Conservation (phyloP, 2,329 filamentous ascomycete genomes). For the Fusarium armeniacum region DNA sequence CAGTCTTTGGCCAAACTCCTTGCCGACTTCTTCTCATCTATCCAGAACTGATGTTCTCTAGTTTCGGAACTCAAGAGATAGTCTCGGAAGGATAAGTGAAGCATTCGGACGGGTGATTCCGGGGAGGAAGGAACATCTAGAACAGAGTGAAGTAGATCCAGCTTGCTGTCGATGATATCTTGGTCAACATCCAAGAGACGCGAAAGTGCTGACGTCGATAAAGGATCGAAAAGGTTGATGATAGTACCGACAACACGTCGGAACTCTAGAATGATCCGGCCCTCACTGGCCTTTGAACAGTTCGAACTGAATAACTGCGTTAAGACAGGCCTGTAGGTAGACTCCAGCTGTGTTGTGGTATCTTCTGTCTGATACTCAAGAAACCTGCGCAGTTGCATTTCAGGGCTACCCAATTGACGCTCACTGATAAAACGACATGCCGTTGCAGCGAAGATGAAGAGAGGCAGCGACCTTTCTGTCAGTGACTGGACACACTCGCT, state of each 20-base stretch:
- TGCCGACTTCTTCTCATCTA: conserved; percentile 50
- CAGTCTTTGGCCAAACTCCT: background rate
- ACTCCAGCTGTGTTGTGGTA: fast-evolving
- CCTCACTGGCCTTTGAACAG: background rate
- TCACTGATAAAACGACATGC: conserved; percentile 45
- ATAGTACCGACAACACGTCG: conserved; percentile 46
- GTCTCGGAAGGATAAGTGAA: conserved; percentile 55
- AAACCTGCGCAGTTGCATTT: background rate
- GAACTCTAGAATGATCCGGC: conserved; percentile 28
- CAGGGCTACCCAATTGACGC: conserved; percentile 27
- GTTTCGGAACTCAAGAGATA: conserved; percentile 54
- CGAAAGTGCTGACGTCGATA: conserved; percentile 30
- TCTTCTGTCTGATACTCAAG: background rate
- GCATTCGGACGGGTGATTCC: conserved; percentile 4
- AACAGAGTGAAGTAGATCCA: conserved; percentile 42
- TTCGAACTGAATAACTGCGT: background rate
- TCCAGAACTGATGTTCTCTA: conserved; percentile 53
- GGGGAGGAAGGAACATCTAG: background rate
- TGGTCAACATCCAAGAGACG: background rate
- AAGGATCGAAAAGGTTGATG: conserved; percentile 46
- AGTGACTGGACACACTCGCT: fast-evolving
- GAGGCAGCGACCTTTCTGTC: background rate
- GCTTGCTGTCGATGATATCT: conserved; percentile 28
- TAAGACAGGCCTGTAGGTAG: background rate
- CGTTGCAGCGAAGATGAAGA: conserved; percentile 1